Base-by-base conservation (phyloP, 257 asterid genomes). In the Avicennia marina region DNA sequence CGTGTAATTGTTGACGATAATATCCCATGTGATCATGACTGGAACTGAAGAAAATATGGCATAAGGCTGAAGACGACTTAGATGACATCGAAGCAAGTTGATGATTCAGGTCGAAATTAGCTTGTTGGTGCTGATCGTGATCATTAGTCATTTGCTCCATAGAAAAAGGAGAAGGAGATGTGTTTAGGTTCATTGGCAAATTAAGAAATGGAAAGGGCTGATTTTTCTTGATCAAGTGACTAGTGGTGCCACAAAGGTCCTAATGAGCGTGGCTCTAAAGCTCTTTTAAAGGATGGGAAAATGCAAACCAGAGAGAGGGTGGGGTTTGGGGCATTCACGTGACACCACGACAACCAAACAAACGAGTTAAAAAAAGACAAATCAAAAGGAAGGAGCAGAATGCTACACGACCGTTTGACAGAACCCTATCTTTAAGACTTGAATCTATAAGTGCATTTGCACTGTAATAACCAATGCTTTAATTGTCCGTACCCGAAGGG, bases 381-480 rank as follows among this genome's bases (percentile, higher is more conserved):
- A 76, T 5, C n/a, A 52, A 63, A 60, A 42, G 74, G 74, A 69
- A 64, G 63, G 75, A 74, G 75, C 29, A 66, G 77, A 77, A 74
- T 74, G 62, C 80, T 64, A 82, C 90, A 76, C 78, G 82, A 72
- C 73, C 87, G 62, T 66, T 63, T 63, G 64, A 66, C 81, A 75
- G 58, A 81, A 78, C 84, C 84, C 90, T 82, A 79, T 82, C 86
- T 71, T 33, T 71, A 72, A 69, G 48, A 42, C 45, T 51, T 69
- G n/a, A n/a, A n/a, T n/a, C n/a, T n/a, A n/a, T n/a, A n/a, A n/a
- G n/a, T n/a, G n/a, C n/a, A n/a, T n/a, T n/a, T n/a, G n/a, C n/a
- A n/a, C n/a, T n/a, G n/a, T n/a, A n/a, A n/a, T n/a, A n/a, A n/a
- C n/a, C n/a, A n/a, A n/a, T n/a, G n/a, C n/a, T n/a, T n/a, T n/a